Conservation (phyloP, 495 filamentous ascomycete genomes). For the Filosporella fistucella region DNA sequence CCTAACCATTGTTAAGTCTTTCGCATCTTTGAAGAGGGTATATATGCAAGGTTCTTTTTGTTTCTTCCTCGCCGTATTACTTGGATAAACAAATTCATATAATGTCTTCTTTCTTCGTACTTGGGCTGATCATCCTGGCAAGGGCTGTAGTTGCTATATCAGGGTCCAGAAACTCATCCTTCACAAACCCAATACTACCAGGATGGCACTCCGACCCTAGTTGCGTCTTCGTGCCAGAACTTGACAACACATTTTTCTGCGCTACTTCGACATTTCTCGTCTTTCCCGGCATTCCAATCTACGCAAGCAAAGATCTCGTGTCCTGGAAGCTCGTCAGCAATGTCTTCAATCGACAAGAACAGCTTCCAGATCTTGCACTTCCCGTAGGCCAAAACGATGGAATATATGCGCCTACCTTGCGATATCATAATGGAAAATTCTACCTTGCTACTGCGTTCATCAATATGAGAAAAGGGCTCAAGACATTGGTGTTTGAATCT, state of each 20-base stretch:
- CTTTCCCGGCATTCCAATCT: constrained; percentile 37
- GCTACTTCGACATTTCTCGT: constrained; percentile 33
- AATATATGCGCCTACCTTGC: constrained; percentile 39
- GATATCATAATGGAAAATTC: constrained; percentile 32
- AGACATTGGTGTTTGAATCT: constrained; percentile 12
- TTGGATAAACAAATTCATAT: no score
- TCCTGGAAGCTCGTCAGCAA: constrained; percentile 33
- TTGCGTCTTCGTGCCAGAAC: constrained; percentile 43
- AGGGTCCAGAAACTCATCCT: background rate
- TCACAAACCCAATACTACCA: constrained; percentile 43
- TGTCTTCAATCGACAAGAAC: constrained; percentile 35
- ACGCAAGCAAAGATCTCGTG: constrained; percentile 29
- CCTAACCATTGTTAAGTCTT: no score
- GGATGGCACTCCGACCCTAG: constrained; percentile 52
- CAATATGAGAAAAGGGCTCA: background rate
- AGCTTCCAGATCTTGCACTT: constrained; percentile 28
- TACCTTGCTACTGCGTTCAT: constrained; percentile 29
- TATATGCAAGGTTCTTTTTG: no score
- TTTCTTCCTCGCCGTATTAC: no score
- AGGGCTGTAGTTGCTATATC: no score
- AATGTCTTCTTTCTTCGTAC: no score
- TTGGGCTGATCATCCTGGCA: no score
- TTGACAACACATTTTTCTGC: constrained; percentile 30
- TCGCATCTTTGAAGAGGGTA: no score
- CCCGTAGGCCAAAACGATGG: constrained; percentile 37